These are phyloP conservation scores for Fagopyrum homotropicum DNA, from an alignment of 148 eudicot genomes.

Conservation along the genomic window DNA sequence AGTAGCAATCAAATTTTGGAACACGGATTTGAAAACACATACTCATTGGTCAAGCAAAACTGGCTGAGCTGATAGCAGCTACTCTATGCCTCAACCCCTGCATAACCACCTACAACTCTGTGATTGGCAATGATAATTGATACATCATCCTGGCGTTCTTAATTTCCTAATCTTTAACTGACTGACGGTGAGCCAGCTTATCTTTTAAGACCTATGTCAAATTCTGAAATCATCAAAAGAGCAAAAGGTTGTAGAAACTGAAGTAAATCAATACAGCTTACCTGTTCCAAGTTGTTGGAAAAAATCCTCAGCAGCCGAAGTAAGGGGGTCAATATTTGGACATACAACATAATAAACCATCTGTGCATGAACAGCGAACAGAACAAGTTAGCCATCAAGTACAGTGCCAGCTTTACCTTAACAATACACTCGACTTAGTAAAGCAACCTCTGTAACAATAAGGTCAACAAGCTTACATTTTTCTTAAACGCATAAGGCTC, in stretches of 20 bases:
- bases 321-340: conserved; percentile 85
- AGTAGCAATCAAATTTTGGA: not conserved
- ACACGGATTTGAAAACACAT: not conserved
- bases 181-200: not conserved
- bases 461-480: conserved; percentile 42
- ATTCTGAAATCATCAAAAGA: not conserved
- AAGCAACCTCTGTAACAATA: not conserved
- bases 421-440: not conserved
- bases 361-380: conserved; percentile 25
- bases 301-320: conserved; percentile 75
- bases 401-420: not conserved
- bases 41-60: not conserved
- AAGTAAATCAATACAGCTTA: conserved; percentile 24
- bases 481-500: conserved; percentile 94
- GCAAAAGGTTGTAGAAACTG: not conserved
- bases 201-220: not conserved
- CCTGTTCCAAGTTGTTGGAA: conserved; percentile 95
- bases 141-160: not conserved
- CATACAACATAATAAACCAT: conserved; percentile 86
- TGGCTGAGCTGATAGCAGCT: not conserved
- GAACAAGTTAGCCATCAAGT: not conserved
- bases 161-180: not conserved
- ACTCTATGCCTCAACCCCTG: not conserved
- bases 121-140: not conserved
- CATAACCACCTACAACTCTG: not conserved